Base-by-base conservation (phyloP, 306 rosid species). In the Hippophae gyantsensis region DNA sequence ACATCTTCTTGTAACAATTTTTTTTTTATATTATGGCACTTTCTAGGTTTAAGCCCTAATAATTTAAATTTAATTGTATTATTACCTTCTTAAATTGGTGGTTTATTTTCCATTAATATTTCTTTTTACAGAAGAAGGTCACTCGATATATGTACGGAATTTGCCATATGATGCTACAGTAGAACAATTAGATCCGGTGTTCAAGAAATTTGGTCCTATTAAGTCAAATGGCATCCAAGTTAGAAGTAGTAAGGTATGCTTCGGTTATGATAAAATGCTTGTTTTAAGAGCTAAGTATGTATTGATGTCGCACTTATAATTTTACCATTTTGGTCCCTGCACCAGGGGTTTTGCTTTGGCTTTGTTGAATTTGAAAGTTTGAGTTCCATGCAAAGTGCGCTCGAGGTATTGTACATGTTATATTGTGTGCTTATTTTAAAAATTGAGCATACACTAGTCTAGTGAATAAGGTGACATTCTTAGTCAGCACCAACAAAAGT, bases 141-240 rank as follows among this genome's bases (percentile, higher is more conserved):
- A 93, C 78, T 93, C 99, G 60, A 88, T 93, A 82, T 86, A 86
- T 60, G 78, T 93, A 47, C 70, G 99, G 69, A 86, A 86, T 71
- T 77, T 93, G 85, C 97, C 97, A 14, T 88, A 72, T 60, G 84
- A 86, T 68, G 99, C 99, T 52, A 82, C 97, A 12, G 89, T 71
- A 12, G 93, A 73, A 72, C 99, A 86, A 81, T 90, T 93, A 53
- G 97, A 86, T 63, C 82, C 74, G 59, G 89, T 82, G 63, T 93
- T 93, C 67, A 82, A 86, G 77, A 88, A 86, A 79, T 84, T 84
- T 74, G 99, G 99, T 59, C 77, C 90, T 68, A 93, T 93, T 68
- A 93, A 93, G 80, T 89, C 26, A 32, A 94, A 77, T 52, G 99
- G 99, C 54, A 82, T 93, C 77, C 99, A 93, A 88, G 99, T 93